Base-by-base conservation (phyloP, 202 grass and related monocot genomes). In the Brachypodium distachyon region DNA sequence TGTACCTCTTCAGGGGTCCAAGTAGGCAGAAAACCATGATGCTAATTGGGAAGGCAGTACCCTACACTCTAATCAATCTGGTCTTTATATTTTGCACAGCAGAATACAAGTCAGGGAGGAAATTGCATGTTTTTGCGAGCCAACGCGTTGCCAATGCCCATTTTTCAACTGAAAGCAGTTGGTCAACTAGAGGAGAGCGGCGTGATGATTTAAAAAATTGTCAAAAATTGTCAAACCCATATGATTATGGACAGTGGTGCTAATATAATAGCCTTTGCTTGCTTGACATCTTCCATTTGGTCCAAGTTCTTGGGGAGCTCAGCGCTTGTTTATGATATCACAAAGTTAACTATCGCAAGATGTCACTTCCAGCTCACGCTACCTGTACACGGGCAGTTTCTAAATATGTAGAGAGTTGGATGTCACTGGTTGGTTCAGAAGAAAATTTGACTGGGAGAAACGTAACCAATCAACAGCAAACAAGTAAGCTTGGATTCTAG, bases 1-100 rank as follows among this genome's bases (percentile, higher is more conserved):
- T 68, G 28, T 37, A 69, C 76, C 51, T 86, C 70, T 67, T 77
- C 62, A 89, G 72, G 63, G 12, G 56, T 50, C 61, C 73, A 59
- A 80, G 65, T 27, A 92, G 34, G 29, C 86, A 92, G 66, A 84
- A 86, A 61, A 61, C 12, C 90, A 92, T 92, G 78, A 9, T 84
- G 31, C 29, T 4, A 47, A 81, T 25, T 11, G 19, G 10, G 54
- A 76, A 59, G 66, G 1, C 64, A 41, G 48, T 56, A 16, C 41
- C 16, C 14, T 68, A 37, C 6, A 17, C 14, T 33, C 26, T 31
- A 19, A 44, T 25, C 4, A 11, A 52, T 32, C 0, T 42, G 37
- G 60, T 10, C 32, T 57, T 82, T 87, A 83, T 87, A 38, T 11
- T 83, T 77, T 21, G 59, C 36, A 1, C 1, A 32, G 40, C 42